These are phyloP conservation scores for Alliaria petiolata DNA, from an alignment of 345 rosid genomes.

Conservation along the genomic window DNA sequence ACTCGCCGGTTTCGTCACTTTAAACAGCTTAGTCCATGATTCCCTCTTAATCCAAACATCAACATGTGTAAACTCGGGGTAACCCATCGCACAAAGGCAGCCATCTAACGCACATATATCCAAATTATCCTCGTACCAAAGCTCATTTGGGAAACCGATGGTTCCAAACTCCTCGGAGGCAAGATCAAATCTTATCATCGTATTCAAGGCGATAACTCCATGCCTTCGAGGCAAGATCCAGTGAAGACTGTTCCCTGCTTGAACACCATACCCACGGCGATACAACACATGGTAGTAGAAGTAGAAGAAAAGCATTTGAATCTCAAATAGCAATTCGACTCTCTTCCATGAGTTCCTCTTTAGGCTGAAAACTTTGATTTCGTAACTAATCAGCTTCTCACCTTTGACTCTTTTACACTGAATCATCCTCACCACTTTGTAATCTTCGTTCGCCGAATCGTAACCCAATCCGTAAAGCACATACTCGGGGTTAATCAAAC, in stretches of 20 bases:
- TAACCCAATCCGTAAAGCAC: constrained; percentile 44
- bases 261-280: constrained; percentile 31
- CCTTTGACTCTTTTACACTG: neutral
- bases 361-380: constrained; percentile 37
- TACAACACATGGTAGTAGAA: constrained; percentile 11
- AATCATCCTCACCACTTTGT: constrained; percentile 41
- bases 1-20: constrained; percentile 5
- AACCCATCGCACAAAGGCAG: constrained; percentile 30
- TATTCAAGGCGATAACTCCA: neutral
- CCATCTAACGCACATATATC: constrained; percentile 42
- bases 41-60: constrained; percentile 55
- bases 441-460: constrained; percentile 40
- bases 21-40: constrained; percentile 44
- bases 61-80: constrained; percentile 2
- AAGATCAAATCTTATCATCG: constrained; percentile 41
- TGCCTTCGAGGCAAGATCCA: constrained; percentile 36
- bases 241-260: constrained; percentile 40
- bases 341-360: constrained; percentile 34
- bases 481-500: constrained; percentile 5
- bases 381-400: neutral
- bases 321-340: constrained; percentile 12
- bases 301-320: neutral
- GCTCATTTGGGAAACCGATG: constrained; percentile 30
- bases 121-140: neutral
- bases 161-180: constrained; percentile 28